A percentile compares a stretch with the other conserved stretches of the same genome.
phyloP scores from a whole-genome alignment of 2,329 filamentous ascomycete species.

The Hortaea werneckii region DNA sequence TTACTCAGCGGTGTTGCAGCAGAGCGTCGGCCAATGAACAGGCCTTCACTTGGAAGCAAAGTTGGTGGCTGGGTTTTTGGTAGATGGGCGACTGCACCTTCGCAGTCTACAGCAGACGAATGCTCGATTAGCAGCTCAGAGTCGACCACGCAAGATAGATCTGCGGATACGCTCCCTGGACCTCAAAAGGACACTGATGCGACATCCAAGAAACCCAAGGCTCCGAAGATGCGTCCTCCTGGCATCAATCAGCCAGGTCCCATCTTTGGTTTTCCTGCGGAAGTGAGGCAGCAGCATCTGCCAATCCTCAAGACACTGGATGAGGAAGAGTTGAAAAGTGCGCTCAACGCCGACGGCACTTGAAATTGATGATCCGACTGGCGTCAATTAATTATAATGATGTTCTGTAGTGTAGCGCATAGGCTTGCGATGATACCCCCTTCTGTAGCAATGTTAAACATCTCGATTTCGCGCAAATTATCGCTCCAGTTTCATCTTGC shows the following conservation, averaged over 20 bases:
- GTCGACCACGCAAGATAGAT: neutral
- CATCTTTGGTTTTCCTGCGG: constrained; percentile 59
- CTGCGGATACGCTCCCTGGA: neutral
- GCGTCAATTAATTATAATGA: too few relatives aligned
- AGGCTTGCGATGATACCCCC: too few relatives aligned
- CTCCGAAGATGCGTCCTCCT: constrained; percentile 41
- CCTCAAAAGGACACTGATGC: neutral
- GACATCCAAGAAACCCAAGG: constrained; percentile 24
- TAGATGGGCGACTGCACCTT: constrained; percentile 49
- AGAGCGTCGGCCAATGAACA: constrained; percentile 12
- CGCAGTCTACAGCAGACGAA: constrained; percentile 18
- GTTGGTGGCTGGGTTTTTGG: constrained; percentile 58
- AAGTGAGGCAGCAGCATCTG: constrained; percentile 42
- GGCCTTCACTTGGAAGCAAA: constrained; percentile 36
- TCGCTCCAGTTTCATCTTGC: too few relatives aligned
- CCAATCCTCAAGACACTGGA: constrained; percentile 51
- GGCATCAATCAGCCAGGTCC: constrained; percentile 72
- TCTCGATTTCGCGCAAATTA: too few relatives aligned
- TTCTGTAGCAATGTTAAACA: too few relatives aligned
- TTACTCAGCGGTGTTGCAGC: constrained; percentile 25
- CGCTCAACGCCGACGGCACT: constrained; percentile 6
- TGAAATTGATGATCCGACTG: too few relatives aligned
- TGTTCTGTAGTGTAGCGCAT: too few relatives aligned
- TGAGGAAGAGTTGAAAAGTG: constrained; percentile 44
- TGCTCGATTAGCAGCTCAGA: neutral